Conservation (phyloP, 495 filamentous ascomycete genomes). For the Lepraria neglecta region DNA sequence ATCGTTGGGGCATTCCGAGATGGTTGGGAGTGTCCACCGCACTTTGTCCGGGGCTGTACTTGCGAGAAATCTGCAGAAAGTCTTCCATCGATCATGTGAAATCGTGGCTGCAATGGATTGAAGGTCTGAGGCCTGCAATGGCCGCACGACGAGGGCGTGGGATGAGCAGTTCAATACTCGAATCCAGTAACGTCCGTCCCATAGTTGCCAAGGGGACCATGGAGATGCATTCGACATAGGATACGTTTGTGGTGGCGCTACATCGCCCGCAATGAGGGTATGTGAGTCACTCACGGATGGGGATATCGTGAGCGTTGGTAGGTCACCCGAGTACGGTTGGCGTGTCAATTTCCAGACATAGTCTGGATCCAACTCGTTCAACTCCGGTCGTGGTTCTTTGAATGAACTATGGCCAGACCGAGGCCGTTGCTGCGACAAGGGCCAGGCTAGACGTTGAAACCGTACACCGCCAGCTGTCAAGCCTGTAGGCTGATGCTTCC, state of each 20-base stretch:
- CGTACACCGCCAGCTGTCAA: slow-evolving; percentile 52
- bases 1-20: slow-evolving; percentile 31
- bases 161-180: slow-evolving; percentile 43
- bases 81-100: slow-evolving; percentile 21
- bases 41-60: slow-evolving; percentile 45
- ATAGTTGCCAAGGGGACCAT: slow-evolving; percentile 50
- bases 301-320: slow-evolving; percentile 13
- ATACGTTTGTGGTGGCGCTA: slow-evolving; percentile 18
- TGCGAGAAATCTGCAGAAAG: slow-evolving; percentile 34
- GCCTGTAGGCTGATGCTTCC: slow-evolving; percentile 32
- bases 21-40: slow-evolving; percentile 48
- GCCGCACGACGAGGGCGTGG: slow-evolving; percentile 40
- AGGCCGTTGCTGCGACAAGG: slow-evolving; percentile 24
- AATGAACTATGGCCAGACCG: slow-evolving; percentile 21
- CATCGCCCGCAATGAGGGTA: background rate
- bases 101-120: slow-evolving; percentile 39
- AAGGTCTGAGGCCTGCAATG: slow-evolving; percentile 46
- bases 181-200: slow-evolving; percentile 83
- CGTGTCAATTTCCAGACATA: slow-evolving; percentile 46
- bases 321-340: slow-evolving; percentile 40
- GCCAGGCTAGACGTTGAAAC: slow-evolving; percentile 41
- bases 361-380: slow-evolving; percentile 12
- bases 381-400: slow-evolving; percentile 7
- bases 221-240: slow-evolving; percentile 4
- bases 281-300: background rate